Evolutionary conservation across 2,329 filamentous ascomycete species (phyloP).

Genomic region (Dendrostoma leiphaemia): DNA sequence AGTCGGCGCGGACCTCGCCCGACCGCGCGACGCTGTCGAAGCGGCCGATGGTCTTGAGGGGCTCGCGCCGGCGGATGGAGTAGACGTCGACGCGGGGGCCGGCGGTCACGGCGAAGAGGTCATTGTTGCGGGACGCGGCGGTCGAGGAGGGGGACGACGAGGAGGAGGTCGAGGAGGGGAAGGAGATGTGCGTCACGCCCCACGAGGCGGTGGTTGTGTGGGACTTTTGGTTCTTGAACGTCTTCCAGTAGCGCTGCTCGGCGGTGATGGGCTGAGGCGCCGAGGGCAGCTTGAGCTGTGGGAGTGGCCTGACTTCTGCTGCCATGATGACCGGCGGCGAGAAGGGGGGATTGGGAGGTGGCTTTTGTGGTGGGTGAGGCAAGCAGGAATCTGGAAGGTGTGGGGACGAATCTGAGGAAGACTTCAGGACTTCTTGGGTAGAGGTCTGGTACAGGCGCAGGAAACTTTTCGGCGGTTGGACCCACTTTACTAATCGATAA

Average conservation of each 20-base stretch:
- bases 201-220: constrained; percentile 89
- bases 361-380: constrained; percentile 8
- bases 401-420: background rate
- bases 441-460: background rate
- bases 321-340: too few relatives aligned
- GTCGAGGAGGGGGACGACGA: constrained; percentile 35
- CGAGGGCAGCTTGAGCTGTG: constrained; percentile 77
- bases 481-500: constrained; percentile 11
- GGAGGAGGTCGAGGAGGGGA: constrained; percentile 48
- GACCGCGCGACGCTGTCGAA: constrained; percentile 90
- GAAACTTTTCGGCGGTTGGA: constrained; percentile 18
- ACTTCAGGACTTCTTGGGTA: background rate
- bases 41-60: constrained; percentile 89
- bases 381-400: background rate
- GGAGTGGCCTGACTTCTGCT: constrained; percentile 77
- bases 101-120: constrained; percentile 90
- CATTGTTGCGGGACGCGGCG: constrained; percentile 51
- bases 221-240: constrained; percentile 87
- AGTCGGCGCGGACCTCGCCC: constrained; percentile 85
- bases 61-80: constrained; percentile 86
- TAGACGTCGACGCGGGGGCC: constrained; percentile 92
- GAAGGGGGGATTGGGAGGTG: constrained; percentile 17
- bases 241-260: constrained; percentile 95
- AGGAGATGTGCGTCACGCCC: constrained; percentile 87
- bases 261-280: constrained; percentile 81